Evolutionary conservation across 306 rosid genomes (phyloP).

Genomic region (Castanea sativa): DNA sequence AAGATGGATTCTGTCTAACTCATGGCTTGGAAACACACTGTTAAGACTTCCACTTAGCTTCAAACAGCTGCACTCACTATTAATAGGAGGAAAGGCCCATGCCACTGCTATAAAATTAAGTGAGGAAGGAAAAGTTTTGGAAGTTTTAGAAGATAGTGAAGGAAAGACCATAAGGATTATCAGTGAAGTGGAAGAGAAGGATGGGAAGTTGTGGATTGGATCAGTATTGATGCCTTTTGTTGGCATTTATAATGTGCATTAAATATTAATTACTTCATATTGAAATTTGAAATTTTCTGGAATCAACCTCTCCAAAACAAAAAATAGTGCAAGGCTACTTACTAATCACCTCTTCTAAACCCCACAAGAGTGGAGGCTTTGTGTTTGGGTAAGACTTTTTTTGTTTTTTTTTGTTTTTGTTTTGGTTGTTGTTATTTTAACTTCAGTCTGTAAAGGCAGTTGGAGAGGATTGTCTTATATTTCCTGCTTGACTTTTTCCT

Average conservation of each 20-base stretch:
- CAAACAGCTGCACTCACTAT: constrained; percentile 55
- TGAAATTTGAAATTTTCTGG: no score
- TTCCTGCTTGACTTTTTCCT: no score
- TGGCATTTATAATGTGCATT: constrained; percentile 43
- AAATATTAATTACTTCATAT: not conserved
- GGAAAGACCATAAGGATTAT: constrained; percentile 66
- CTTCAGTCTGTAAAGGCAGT: no score
- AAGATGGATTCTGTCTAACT: constrained; percentile 41
- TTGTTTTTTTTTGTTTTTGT: no score
- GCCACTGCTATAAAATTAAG: constrained; percentile 66
- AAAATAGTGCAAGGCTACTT: no score
- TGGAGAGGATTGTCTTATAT: no score
- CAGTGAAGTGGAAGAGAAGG: constrained; percentile 88
- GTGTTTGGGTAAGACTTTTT: no score
- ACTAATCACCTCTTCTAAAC: no score
- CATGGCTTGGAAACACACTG: constrained; percentile 56
- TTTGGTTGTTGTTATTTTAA: no score
- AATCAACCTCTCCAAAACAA: no score
- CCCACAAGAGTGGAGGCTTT: no score
- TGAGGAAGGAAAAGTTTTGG: constrained; percentile 57
- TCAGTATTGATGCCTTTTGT: constrained; percentile 80
- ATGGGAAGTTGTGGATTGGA: constrained; percentile 84
- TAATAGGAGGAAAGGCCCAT: constrained; percentile 66
- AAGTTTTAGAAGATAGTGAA: constrained; percentile 72
- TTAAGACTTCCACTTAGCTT: constrained; percentile 52